Evolutionary conservation across 148 eudicot species (phyloP).

Genomic region (Gaultheria prostrata): DNA sequence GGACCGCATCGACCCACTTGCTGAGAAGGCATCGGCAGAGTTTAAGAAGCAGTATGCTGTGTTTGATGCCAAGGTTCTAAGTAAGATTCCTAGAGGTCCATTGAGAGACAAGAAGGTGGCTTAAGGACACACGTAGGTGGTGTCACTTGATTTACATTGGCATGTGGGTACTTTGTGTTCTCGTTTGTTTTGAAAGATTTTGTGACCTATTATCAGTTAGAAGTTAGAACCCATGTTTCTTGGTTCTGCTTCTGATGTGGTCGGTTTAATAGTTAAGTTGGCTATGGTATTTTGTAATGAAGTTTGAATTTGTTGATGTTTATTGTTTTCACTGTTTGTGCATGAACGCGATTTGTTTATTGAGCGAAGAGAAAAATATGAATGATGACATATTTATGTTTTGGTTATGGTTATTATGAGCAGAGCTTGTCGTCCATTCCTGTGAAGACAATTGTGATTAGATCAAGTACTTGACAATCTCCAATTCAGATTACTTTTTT

Average conservation of each 20-base stretch:
- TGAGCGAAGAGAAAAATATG: not conserved
- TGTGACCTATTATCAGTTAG: not conserved
- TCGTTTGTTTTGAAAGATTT: not conserved
- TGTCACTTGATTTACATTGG: not conserved
- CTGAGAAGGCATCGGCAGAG: constrained; percentile 76
- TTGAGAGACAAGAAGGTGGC: constrained; percentile 58
- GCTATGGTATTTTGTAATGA: not conserved
- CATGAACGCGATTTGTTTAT: not conserved
- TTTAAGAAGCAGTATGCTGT: constrained; percentile 81
- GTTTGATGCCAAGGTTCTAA: constrained; percentile 66
- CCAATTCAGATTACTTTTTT: no score
- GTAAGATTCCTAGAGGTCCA: constrained; percentile 72
- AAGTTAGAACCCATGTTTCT: not conserved
- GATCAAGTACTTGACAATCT: no score
- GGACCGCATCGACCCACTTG: constrained; percentile 75
- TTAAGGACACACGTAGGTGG: constrained; percentile 13
- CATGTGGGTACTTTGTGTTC: not conserved
- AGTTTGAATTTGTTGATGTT: not conserved
- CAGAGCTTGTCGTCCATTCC: not conserved
- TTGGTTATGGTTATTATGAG: not conserved
- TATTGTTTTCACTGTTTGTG: not conserved
- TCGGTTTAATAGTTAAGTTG: not conserved
- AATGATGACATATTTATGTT: not conserved
- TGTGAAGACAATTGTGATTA: no score
- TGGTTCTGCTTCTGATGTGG: not conserved